phyloP scores from a whole-genome alignment of 202 grass and related monocot species.

The Panicum hallii region DNA sequence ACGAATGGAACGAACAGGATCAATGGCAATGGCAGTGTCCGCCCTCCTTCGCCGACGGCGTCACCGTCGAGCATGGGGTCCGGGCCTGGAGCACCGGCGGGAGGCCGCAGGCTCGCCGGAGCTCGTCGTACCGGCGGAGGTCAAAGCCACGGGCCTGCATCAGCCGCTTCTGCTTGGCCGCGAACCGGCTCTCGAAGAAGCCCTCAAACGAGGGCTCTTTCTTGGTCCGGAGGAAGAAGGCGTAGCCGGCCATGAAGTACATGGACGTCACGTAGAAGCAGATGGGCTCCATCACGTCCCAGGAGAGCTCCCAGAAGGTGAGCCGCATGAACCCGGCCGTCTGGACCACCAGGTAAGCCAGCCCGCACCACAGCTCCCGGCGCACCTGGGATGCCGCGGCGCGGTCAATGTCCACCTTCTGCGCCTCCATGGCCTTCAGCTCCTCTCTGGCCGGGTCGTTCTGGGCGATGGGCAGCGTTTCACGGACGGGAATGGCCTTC shows the following conservation, averaged over 20 bases:
- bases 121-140: constrained; percentile 62
- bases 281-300: constrained; percentile 99
- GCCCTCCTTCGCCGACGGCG: constrained; percentile 30
- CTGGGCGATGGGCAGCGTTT: neutral
- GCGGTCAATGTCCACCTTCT: constrained; percentile 72
- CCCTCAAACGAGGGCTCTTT: constrained; percentile 92
- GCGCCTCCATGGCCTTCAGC: constrained; percentile 72
- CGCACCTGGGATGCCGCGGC: constrained; percentile 48
- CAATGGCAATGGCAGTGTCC: constrained; percentile 64
- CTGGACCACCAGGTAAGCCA: constrained; percentile 70
- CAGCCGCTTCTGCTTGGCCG: constrained; percentile 68
- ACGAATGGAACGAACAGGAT: neutral
- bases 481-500: constrained; percentile 56
- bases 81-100: constrained; percentile 23
- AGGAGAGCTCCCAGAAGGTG: constrained; percentile 97
- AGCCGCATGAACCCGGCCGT: constrained; percentile 90
- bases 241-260: constrained; percentile 90
- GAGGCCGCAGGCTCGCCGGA: constrained; percentile 59
- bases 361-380: constrained; percentile 79
- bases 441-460: constrained; percentile 44
- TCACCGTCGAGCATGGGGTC: neutral
- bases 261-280: constrained; percentile 94
- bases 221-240: constrained; percentile 92
- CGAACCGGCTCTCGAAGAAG: constrained; percentile 81
- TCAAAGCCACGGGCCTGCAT: constrained; percentile 65